phyloP scores from a whole-genome alignment of 768 basidiomycete genomes.

The Russula lepida region DNA sequence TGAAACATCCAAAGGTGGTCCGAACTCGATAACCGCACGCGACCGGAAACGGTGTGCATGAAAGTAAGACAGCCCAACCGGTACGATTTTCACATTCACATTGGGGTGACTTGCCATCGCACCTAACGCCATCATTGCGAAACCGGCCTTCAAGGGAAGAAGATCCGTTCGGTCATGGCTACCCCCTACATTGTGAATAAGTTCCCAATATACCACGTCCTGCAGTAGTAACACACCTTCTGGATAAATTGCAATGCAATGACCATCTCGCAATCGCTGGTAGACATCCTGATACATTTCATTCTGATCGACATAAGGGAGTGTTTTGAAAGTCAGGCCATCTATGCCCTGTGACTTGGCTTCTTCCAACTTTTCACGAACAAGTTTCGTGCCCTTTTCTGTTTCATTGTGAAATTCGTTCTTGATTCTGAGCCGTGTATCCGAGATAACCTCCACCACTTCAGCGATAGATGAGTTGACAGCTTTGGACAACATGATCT shows the following conservation, averaged over 20 bases:
- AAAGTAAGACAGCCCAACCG: constrained; percentile 37
- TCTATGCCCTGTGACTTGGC: constrained; percentile 43
- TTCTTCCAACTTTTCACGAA: constrained; percentile 62
- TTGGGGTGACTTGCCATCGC: constrained; percentile 89
- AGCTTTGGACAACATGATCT: constrained; percentile 80
- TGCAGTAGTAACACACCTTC: constrained; percentile 54
- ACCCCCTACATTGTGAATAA: constrained; percentile 53
- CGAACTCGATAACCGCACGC: constrained; percentile 96
- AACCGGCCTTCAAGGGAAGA: constrained; percentile 93
- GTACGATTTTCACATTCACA: constrained; percentile 83
- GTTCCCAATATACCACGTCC: constrained; percentile 8
- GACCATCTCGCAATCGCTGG: constrained; percentile 72
- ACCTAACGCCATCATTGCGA: constrained; percentile 95
- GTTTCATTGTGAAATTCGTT: constrained; percentile 79
- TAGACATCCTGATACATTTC: constrained; percentile 95
- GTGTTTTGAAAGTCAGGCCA: constrained; percentile 71
- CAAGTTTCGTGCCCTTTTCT: constrained; percentile 57
- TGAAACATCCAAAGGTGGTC: constrained; percentile 81
- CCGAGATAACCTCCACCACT: constrained; percentile 81
- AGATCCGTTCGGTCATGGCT: constrained; percentile 97
- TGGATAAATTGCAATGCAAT: constrained; percentile 94
- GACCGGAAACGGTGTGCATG: constrained; percentile 74
- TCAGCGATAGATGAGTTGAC: constrained; percentile 71
- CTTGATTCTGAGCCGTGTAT: constrained; percentile 76
- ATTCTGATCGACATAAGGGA: constrained; percentile 89